Conservation (phyloP, 2,329 filamentous ascomycete genomes). For the Nothophoma quercina region DNA sequence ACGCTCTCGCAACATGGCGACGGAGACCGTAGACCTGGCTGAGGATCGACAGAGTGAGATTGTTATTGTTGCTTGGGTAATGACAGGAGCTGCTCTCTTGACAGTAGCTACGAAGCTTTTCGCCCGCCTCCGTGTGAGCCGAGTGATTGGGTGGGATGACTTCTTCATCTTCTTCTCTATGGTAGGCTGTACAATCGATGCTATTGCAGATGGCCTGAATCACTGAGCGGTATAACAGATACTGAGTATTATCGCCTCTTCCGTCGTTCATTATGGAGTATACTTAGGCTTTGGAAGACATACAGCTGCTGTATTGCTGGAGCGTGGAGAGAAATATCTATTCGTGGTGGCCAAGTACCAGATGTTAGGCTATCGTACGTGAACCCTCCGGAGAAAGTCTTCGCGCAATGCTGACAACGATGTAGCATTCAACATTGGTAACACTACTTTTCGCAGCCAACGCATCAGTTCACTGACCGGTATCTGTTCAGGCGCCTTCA, state of each 20-base stretch:
- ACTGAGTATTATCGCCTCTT: conserved; percentile 12
- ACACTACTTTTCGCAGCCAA: neutral
- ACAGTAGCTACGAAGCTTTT: conserved; percentile 17
- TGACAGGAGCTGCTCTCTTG: conserved; percentile 8
- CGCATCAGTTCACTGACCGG: too few relatives aligned
- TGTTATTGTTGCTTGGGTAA: conserved; percentile 16
- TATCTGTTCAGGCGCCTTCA: conserved; percentile 4
- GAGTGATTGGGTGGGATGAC: conserved; percentile 19
- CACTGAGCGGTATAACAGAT: too few relatives aligned
- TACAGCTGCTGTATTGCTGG: conserved; percentile 1
- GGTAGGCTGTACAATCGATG: too few relatives aligned
- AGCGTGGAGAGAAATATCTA: conserved; percentile 8
- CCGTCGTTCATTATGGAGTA: conserved; percentile 14
- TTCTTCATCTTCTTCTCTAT: conserved; percentile 18
- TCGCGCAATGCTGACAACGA: neutral
- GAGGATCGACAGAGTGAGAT: conserved; percentile 10
- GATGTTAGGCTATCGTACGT: conserved; percentile 20
- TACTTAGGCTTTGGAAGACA: conserved; percentile 16
- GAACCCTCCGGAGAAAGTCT: too few relatives aligned
- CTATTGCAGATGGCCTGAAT: too few relatives aligned
- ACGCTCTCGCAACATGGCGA: neutral
- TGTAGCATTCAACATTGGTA: conserved; percentile 13
- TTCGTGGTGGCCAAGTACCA: conserved; percentile 13
- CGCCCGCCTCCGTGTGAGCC: conserved; percentile 7
- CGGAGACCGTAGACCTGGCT: neutral